A percentile compares a stretch with the other conserved stretches of the same genome.
Conservation (phyloP, 352 stramenopile species). For the Globisporangium nunn region DNA sequence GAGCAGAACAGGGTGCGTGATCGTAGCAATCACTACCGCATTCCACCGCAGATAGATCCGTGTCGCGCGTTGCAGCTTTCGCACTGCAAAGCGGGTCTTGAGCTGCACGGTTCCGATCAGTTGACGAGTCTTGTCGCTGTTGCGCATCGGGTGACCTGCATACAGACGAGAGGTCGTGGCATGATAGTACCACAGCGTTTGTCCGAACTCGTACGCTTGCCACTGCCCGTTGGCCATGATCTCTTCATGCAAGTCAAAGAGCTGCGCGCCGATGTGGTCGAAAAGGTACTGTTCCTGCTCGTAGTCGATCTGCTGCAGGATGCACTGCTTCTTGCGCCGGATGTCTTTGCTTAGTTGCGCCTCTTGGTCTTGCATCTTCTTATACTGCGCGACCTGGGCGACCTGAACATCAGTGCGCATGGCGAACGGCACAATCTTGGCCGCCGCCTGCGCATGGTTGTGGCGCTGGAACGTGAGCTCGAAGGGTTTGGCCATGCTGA, state of each 20-base stretch:
- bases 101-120: slow-evolving; percentile 39
- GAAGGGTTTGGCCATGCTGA: slow-evolving; percentile 32
- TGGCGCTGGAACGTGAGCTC: slow-evolving; percentile 52
- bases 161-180: slow-evolving; percentile 22
- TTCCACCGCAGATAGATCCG: slow-evolving; percentile 14
- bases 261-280: slow-evolving; percentile 26
- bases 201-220: slow-evolving; percentile 57
- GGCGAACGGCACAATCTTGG: slow-evolving; percentile 59
- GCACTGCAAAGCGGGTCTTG: slow-evolving; percentile 27
- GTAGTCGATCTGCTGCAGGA: slow-evolving; percentile 55
- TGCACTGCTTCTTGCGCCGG: slow-evolving; percentile 47
- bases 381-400: slow-evolving; percentile 34
- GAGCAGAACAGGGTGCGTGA: slow-evolving; percentile 11
- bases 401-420: slow-evolving; percentile 42
- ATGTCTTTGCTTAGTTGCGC: slow-evolving; percentile 17
- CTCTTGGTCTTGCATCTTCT: slow-evolving; percentile 35
- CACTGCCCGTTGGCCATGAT: slow-evolving; percentile 48
- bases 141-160: slow-evolving; percentile 55
- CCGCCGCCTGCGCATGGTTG: slow-evolving; percentile 33
- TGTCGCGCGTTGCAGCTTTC: slow-evolving; percentile 26
- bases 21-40: slow-evolving; percentile 6
- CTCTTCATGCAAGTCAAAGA: slow-evolving; percentile 33
- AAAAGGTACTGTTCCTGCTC: slow-evolving; percentile 47
- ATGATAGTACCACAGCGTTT: slow-evolving; percentile 61
- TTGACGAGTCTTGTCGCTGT: slow-evolving; percentile 25